Percentiles rank a stretch among this genome's conserved stretches.
Evolutionary conservation across 78 protist genomes (phyloP).

Genomic region (Dictyostelium firmibasis): DNA sequence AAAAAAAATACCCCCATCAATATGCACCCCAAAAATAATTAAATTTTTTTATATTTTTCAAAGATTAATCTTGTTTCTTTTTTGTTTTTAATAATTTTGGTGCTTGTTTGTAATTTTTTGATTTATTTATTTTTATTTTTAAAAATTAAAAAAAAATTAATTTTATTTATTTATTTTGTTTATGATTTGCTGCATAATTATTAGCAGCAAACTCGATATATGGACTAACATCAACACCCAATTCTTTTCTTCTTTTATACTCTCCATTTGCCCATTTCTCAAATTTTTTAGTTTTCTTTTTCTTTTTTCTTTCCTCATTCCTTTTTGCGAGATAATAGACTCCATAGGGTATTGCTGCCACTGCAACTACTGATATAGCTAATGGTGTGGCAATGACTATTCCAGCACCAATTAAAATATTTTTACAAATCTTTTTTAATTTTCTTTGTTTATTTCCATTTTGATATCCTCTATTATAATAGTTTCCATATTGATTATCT

Average conservation of each 20-base stretch:
- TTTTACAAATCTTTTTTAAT: background rate
- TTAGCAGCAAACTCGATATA: background rate
- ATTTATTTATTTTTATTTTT: background rate
- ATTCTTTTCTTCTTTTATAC: conserved; percentile 18
- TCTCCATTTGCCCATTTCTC: conserved; percentile 6
- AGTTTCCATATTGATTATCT: background rate
- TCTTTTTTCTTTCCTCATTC: background rate
- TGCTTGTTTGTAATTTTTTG: background rate
- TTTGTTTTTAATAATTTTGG: too few relatives aligned
- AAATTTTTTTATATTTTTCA: too few relatives aligned
- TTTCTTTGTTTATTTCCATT: background rate
- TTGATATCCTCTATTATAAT: background rate
- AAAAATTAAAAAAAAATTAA: background rate
- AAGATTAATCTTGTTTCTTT: too few relatives aligned
- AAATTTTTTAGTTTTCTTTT: background rate
- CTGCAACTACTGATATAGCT: background rate
- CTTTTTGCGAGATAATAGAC: background rate
- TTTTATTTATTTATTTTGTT: background rate
- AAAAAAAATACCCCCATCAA: too few relatives aligned
- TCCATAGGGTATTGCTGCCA: conserved; percentile 12
- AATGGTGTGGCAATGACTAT: background rate
- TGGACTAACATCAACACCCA: background rate
- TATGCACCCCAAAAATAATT: too few relatives aligned
- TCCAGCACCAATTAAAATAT: background rate
- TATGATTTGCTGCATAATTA: background rate